A percentile compares a stretch with the other conserved stretches of the same genome.
These are phyloP conservation scores for Parafenestella ontariensis DNA, from an alignment of 2,329 filamentous ascomycete genomes.

Conservation along the genomic window DNA sequence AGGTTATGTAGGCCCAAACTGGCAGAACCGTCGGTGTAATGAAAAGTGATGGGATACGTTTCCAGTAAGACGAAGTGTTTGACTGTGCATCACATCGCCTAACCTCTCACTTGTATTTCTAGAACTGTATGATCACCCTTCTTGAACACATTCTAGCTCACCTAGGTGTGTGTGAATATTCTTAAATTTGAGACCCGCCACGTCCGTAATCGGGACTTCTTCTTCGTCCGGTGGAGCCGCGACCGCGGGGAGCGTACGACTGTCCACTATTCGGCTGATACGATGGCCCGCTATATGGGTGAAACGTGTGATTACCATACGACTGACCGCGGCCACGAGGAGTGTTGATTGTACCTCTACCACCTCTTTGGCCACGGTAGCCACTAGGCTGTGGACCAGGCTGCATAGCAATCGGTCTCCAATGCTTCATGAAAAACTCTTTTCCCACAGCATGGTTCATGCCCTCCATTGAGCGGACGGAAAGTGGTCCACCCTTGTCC, in stretches of 20 bases:
- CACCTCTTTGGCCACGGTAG: not conserved
- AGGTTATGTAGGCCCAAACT: too few relatives aligned
- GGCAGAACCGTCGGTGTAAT: too few relatives aligned
- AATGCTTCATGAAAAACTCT: constrained; percentile 20
- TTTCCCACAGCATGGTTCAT: constrained; percentile 15
- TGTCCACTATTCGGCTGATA: not conserved
- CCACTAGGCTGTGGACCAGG: not conserved
- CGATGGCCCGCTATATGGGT: not conserved
- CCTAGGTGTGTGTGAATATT: not conserved
- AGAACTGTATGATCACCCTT: not conserved
- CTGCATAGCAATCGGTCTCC: constrained; percentile 11
- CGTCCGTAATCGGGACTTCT: not conserved
- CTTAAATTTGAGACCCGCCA: not conserved
- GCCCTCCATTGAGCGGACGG: constrained; percentile 23
- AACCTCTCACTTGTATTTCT: not conserved
- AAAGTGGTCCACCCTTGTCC: constrained; percentile 20
- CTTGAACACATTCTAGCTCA: not conserved
- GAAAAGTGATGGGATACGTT: too few relatives aligned
- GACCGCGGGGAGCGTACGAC: not conserved
- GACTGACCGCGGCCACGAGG: constrained; percentile 1
- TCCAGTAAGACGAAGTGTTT: too few relatives aligned
- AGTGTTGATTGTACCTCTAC: constrained; percentile 1
- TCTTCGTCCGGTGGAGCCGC: not conserved
- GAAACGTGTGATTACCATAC: not conserved
- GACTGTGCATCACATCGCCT: too few relatives aligned